Conservation (phyloP, 305 asterid species). For the Rubia tinctorum region DNA sequence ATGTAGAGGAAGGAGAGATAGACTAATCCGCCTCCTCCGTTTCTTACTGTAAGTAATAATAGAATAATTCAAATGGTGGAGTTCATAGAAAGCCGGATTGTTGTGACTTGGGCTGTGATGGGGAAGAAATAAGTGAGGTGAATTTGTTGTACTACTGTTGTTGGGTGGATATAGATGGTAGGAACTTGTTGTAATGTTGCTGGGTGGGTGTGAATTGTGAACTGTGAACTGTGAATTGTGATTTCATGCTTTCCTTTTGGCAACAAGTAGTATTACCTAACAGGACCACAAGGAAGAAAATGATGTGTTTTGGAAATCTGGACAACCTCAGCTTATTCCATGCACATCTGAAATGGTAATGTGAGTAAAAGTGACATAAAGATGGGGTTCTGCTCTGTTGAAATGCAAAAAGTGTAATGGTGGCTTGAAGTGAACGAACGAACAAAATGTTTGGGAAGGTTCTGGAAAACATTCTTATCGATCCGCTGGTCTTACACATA, state of each 20-base stretch:
- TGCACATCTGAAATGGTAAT: too few relatives aligned
- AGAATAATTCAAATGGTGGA: not conserved
- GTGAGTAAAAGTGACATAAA: too few relatives aligned
- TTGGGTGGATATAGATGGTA: not conserved
- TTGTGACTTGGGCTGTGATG: not conserved
- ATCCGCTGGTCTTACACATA: too few relatives aligned
- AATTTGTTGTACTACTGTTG: not conserved
- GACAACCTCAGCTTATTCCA: not conserved
- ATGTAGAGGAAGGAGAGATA: conserved; percentile 85
- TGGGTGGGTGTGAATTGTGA: not conserved
- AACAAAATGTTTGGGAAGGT: too few relatives aligned
- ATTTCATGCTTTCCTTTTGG: not conserved
- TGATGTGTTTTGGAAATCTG: not conserved
- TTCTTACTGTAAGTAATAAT: not conserved
- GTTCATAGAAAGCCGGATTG: not conserved
- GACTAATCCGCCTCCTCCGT: conserved; percentile 30
- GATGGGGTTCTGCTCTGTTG: too few relatives aligned
- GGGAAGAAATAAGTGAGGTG: not conserved
- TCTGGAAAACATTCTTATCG: too few relatives aligned
- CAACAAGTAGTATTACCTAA: not conserved
- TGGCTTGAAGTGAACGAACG: too few relatives aligned
- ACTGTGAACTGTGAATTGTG: not conserved
- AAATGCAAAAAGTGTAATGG: too few relatives aligned
- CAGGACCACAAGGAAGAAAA: not conserved
- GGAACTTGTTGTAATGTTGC: not conserved